Evolutionary conservation across 2,329 filamentous ascomycete genomes (phyloP).

Genomic region (Boeremia exigua): DNA sequence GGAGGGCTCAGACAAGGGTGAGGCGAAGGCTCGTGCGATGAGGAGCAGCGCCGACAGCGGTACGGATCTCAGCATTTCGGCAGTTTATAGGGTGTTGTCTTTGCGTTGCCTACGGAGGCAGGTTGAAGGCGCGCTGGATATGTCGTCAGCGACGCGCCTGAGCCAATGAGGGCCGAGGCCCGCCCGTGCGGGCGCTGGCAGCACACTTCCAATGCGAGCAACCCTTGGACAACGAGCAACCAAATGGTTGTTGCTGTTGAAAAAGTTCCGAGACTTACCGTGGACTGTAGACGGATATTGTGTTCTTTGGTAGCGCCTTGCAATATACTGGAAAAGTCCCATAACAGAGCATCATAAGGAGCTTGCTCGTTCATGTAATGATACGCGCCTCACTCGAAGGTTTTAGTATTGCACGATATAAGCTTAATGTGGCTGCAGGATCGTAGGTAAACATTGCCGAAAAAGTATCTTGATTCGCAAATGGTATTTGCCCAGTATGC

Average conservation of each 20-base stretch:
- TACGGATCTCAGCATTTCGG: conserved; percentile 30
- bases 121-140: conserved; percentile 15
- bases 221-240: neutral
- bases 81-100: conserved; percentile 8
- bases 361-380: too few species aligned
- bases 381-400: too few species aligned
- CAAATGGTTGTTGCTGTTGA: neutral
- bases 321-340: too few species aligned
- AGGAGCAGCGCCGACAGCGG: conserved; percentile 29
- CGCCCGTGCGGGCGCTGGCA: neutral
- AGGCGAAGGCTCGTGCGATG: neutral
- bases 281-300: too few species aligned
- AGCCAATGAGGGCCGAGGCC: conserved; percentile 7
- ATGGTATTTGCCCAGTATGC: conserved; percentile 24
- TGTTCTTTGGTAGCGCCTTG: too few species aligned
- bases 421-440: neutral
- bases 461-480: conserved; percentile 12
- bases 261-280: too few species aligned
- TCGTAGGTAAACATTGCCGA: neutral
- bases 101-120: conserved; percentile 12
- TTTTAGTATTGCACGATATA: too few species aligned
- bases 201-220: neutral
- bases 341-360: too few species aligned
- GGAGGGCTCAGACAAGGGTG: conserved; percentile 19
- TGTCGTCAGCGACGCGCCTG: conserved; percentile 25